phyloP scores from a whole-genome alignment of 2,329 filamentous ascomycete genomes.

The Aureobasidium melanogenum region DNA sequence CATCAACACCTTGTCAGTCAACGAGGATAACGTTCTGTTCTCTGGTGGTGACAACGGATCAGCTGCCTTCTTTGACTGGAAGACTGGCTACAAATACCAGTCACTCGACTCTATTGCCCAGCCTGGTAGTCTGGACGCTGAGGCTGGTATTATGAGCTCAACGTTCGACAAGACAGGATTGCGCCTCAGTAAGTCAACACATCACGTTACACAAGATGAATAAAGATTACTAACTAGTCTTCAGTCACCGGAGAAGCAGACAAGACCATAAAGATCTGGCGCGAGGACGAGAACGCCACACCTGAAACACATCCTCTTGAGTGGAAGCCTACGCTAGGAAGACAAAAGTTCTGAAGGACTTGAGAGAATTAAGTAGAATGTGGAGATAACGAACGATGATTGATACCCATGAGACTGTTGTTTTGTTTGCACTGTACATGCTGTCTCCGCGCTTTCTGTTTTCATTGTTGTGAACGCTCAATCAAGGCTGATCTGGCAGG shows the following conservation, averaged over 20 bases:
- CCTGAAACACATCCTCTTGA: conserved; percentile 84
- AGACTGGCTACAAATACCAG: conserved; percentile 88
- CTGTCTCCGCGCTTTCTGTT: neutral
- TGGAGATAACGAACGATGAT: conserved; percentile 8
- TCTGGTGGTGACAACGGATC: conserved; percentile 93
- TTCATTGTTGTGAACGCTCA: neutral
- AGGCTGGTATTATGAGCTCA: conserved; percentile 88
- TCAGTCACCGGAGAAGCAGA: conserved; percentile 93
- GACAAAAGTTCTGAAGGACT: conserved; percentile 52
- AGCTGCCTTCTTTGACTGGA: conserved; percentile 99
- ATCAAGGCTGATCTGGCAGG: neutral
- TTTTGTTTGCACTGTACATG: neutral
- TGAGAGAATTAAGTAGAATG: neutral
- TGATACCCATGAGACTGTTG: conserved; percentile 4
- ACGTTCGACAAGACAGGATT: conserved; percentile 74
- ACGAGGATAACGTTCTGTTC: conserved; percentile 91
- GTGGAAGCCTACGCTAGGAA: conserved; percentile 75
- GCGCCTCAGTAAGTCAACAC: neutral
- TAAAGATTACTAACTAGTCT: neutral
- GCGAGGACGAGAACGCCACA: conserved; percentile 82
- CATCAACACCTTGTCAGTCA: conserved; percentile 87
- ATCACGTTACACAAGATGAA: neutral
- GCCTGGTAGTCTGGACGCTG: conserved; percentile 86
- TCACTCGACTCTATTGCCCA: conserved; percentile 84
- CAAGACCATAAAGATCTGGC: conserved; percentile 97